Base-by-base conservation (phyloP, 768 basidiomycete genomes). In the Roridomyces roridus region DNA sequence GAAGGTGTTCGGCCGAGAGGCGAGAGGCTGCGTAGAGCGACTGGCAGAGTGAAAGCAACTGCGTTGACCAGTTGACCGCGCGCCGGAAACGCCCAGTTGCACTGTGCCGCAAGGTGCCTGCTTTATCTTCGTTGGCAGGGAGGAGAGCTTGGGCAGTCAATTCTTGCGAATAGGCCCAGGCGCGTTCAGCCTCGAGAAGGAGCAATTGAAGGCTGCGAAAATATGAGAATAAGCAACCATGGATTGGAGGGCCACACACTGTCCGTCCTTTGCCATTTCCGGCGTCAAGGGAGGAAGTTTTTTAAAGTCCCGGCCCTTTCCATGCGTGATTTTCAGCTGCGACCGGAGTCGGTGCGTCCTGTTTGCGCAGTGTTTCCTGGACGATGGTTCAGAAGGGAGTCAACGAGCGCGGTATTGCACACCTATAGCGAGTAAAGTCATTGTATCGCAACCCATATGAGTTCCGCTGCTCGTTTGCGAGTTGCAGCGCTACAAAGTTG, bases 361-460 rank as follows among this genome's bases (percentile, higher is more conserved):
- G 70, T 94, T 94, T 6, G 90, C 86, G 69, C 94, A 96, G 67
- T 98, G 95, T 64, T 94, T 94, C 64, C 95, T 93, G 72, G 8
- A 24, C n/a, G 46, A 8, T 31, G 20, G n/a, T 34, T 43, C 34
- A 48, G 36, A 14, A 12, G 18, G 34, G 21, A 7, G 12, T 29
- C 28, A 14, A 8, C 23, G 29, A 53, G 8, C 51, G 20, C 45
- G 15, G 5, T 51, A 31, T 18, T 37, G 42, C 80, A 45, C 51
- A 92, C 92, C 89, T 81, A 75, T 98, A 98, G 47, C 95, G 86
- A 49, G 80, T 76, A 71, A 87, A 89, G 69, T 98, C 96, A 67
- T 89, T 92, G 69, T 93, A 95, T 59, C 96, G 87, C 59, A 97
- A 75, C 6, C 96, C 96, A 71, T 96, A 96, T 4, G 91, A 87